Evolutionary conservation across 2,329 filamentous ascomycete species (phyloP), one percentile per base, ranked within the genome.

Genomic region (Neofusicoccum sp.): DNA sequence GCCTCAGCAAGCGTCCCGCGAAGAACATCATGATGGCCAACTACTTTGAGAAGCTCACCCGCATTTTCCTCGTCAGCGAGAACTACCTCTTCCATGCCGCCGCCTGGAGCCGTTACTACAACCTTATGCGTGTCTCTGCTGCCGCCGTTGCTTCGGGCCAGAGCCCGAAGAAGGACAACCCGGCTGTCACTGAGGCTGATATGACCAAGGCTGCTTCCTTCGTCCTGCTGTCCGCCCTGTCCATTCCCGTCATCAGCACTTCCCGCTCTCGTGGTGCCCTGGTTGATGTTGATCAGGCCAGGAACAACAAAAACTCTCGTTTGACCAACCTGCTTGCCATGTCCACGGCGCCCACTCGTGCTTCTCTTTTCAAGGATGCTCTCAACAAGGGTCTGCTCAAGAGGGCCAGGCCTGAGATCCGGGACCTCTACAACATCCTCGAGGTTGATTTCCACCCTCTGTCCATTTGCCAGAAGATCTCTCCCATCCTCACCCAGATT

Each of bases 1-100:
- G 89, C 81, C 85, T 98, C 69, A 98, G 93, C 88, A 98, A 98
- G 86, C 90, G 95, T 60, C 93, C 93, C 40, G 89, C 95, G 59
- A 98, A 98, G 88, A 97, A 97, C 76, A 84, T 97, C 74, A 98
- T 99, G 95, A 99, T 99, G 95, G 95, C 95, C 79, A 99, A 98
- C 82, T 99, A 99, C 84, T 99, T 98, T 79, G 95, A 99, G 84
- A 98, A 98, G 82, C 87, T 99, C 62, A 97, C 95, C 41, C 88
- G 93, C 66, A 99, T 99, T 76, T 99, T 99, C 84, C 86, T 99
- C 65, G 95, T 98, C 67, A 96, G 93, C 76, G 95, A 98, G 80
- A 99, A 99, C 83, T 98, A 98, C 76, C 87, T 99, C 47, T 99
- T 99, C 87, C 95, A 99, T 74, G 95, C 95, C 68, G 95, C 95